Percentiles rank a stretch among this genome's conserved stretches.
Conservation (phyloP, 176 grass and related monocot species). For the Rhynchospora pubera region DNA sequence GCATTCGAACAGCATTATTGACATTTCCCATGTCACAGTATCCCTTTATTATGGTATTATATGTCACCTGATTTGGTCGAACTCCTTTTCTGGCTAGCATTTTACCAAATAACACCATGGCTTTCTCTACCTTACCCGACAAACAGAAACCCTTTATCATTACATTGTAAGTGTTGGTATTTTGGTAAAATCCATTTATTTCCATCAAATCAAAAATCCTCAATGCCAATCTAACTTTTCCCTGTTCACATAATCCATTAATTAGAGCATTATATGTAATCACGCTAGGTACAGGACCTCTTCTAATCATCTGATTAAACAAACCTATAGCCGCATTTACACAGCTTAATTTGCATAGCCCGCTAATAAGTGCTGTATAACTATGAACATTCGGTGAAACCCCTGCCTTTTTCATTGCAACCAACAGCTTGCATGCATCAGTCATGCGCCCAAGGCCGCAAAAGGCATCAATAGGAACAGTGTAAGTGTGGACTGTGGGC, state of each 20-base stretch:
- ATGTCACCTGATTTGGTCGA: constrained; percentile 43
- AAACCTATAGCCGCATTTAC: constrained; percentile 44
- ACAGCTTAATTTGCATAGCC: constrained; percentile 28
- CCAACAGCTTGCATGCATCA: constrained; percentile 43
- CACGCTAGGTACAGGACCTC: constrained; percentile 30
- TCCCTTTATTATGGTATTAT: constrained; percentile 52
- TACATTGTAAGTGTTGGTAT: constrained; percentile 41
- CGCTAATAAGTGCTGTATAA: constrained; percentile 43
- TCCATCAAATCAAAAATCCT: constrained; percentile 45
- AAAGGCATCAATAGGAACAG: constrained; percentile 29
- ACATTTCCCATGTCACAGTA: constrained; percentile 42
- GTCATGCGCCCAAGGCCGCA: constrained; percentile 19
- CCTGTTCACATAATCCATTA: constrained; percentile 35
- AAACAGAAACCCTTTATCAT: constrained; percentile 48
- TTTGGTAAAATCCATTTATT: constrained; percentile 20
- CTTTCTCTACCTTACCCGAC: constrained; percentile 40
- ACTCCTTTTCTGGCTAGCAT: constrained; percentile 29
- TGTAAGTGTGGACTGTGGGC: constrained; percentile 28
- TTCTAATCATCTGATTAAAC: constrained; percentile 55
- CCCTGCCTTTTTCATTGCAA: constrained; percentile 33
- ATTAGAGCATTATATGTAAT: constrained; percentile 47
- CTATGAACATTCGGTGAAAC: constrained; percentile 38
- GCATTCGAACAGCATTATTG: constrained; percentile 43
- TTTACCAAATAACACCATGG: constrained; percentile 32
- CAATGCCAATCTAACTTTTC: constrained; percentile 23